A percentile compares a stretch with the other conserved stretches of the same genome.
Evolutionary conservation across 345 rosid genomes (phyloP).

Genomic region (Excoecaria agallocha): DNA sequence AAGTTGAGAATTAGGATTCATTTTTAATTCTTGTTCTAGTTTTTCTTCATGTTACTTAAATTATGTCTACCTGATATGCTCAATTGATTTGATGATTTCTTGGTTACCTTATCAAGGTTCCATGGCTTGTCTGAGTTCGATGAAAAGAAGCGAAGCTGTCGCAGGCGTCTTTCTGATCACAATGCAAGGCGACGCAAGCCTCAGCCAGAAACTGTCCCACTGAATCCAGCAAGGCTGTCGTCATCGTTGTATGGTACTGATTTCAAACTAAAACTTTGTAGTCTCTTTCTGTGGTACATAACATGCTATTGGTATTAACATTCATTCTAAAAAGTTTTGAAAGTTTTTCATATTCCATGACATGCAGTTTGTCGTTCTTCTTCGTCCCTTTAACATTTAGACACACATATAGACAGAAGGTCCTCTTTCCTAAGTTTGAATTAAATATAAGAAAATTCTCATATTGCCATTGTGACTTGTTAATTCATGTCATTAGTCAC

Average conservation of each 20-base stretch:
- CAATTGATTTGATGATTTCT: conserved; percentile 1
- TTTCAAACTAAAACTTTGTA: conserved; percentile 13
- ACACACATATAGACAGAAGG: background rate
- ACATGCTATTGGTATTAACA: background rate
- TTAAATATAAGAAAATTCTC: background rate
- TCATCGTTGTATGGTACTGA: conserved; percentile 49
- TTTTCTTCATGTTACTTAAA: background rate
- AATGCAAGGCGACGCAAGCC: conserved; percentile 98
- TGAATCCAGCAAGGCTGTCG: conserved; percentile 47
- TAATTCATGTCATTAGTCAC: background rate
- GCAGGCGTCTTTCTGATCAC: conserved; percentile 86
- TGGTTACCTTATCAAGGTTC: conserved; percentile 50
- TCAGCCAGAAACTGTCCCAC: conserved; percentile 52
- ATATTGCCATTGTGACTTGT: background rate
- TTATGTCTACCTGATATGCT: background rate
- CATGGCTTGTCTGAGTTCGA: conserved; percentile 86
- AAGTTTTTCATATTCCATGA: background rate
- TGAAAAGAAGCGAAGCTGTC: conserved; percentile 90
- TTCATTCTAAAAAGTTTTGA: background rate
- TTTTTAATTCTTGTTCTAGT: background rate
- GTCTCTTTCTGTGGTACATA: background rate
- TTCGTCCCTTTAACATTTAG: background rate
- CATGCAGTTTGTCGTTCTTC: background rate
- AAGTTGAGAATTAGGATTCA: background rate
- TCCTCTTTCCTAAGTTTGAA: background rate